phyloP scores from a whole-genome alignment of 2,329 filamentous ascomycete genomes.

The Pestalotiopsis sp. region DNA sequence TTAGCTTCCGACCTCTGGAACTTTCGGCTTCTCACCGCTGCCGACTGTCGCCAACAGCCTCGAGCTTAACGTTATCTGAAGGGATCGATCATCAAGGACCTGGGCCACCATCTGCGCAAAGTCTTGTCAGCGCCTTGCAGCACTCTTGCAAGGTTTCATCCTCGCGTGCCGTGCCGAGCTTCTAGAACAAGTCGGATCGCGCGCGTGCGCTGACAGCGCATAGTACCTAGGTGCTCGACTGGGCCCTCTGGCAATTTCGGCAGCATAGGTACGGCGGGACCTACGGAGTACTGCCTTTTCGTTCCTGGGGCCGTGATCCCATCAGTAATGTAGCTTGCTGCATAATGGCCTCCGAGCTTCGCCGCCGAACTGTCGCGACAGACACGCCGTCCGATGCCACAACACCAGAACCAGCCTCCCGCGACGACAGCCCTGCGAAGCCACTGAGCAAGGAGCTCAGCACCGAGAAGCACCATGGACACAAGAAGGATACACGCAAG shows the following conservation, averaged over 20 bases:
- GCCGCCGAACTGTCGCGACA: slow-evolving; percentile 30
- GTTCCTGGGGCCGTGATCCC: no score
- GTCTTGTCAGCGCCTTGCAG: background rate
- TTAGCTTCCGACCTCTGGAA: background rate
- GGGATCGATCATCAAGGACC: background rate
- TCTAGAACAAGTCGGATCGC: background rate
- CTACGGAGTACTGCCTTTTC: background rate
- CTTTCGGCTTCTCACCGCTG: background rate
- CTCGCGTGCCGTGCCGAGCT: slow-evolving; percentile 2
- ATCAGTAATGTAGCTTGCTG: slow-evolving; percentile 27
- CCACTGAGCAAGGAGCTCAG: slow-evolving; percentile 40
- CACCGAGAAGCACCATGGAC: slow-evolving; percentile 40
- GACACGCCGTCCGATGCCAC: slow-evolving; percentile 33
- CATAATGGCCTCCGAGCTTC: slow-evolving; percentile 34
- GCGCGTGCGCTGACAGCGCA: background rate
- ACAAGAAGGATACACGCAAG: slow-evolving; percentile 61
- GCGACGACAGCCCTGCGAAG: slow-evolving; percentile 38
- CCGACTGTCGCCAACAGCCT: background rate
- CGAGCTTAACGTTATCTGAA: background rate
- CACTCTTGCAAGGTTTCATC: background rate
- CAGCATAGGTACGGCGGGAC: background rate
- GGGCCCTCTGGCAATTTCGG: background rate
- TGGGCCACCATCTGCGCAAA: background rate
- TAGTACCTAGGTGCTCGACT: background rate
- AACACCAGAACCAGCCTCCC: slow-evolving; percentile 27